phyloP scores from a whole-genome alignment of 1,284 basidiomycete species.

The Mrakiaceae sp. region DNA sequence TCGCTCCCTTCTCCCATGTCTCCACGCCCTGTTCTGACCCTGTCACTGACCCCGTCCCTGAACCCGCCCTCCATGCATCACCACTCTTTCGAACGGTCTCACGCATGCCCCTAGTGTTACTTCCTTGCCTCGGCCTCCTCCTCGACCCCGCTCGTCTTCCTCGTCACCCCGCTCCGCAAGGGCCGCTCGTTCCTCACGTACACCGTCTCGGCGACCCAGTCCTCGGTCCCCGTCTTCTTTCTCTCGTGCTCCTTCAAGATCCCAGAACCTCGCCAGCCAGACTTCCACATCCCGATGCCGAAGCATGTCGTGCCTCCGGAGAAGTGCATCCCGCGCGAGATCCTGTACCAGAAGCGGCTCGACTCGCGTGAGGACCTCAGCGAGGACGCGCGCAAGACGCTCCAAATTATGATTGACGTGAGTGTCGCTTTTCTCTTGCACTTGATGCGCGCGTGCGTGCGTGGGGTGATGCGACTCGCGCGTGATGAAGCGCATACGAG shows the following conservation, averaged over 20 bases:
- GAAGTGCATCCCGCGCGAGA: constrained; percentile 49
- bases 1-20: neutral
- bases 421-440: neutral
- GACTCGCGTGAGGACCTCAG: no score
- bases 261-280: constrained; percentile 46
- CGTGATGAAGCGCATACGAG: constrained; percentile 16
- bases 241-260: constrained; percentile 76
- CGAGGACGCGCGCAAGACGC: constrained; percentile 17
- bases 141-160: constrained; percentile 66
- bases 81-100: neutral
- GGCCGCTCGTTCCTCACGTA: constrained; percentile 53
- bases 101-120: constrained; percentile 24
- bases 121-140: constrained; percentile 33
- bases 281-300: constrained; percentile 27
- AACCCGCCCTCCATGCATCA: neutral
- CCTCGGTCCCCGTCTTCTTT: constrained; percentile 64
- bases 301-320: constrained; percentile 47
- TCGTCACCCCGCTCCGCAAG: constrained; percentile 72
- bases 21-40: neutral
- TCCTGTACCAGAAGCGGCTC: constrained; percentile 32
- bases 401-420: constrained; percentile 22
- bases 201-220: constrained; percentile 63
- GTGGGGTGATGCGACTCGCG: constrained; percentile 3
- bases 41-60: neutral
- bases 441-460: neutral